phyloP scores from a whole-genome alignment of 2,329 filamentous ascomycete species.

The Penicillium fuscoglaucum region DNA sequence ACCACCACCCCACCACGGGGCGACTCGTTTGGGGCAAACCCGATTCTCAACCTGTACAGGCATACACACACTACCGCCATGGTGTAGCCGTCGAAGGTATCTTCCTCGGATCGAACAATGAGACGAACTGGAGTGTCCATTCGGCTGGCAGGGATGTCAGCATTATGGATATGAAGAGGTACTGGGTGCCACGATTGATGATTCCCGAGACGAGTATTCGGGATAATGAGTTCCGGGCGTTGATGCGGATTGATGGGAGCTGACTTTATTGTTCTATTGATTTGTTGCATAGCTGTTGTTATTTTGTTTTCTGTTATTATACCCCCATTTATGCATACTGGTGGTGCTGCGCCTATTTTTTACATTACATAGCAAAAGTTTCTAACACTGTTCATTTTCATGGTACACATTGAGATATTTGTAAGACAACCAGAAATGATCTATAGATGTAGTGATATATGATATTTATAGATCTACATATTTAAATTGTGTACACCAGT shows the following conservation, averaged over 20 bases:
- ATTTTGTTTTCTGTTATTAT: not conserved
- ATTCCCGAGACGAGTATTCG: not conserved
- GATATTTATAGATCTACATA: too few species aligned
- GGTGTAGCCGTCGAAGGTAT: not conserved
- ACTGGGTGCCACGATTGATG: slow-evolving; percentile 15
- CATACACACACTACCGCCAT: slow-evolving; percentile 6
- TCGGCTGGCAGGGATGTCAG: slow-evolving; percentile 15
- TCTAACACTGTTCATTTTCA: not conserved
- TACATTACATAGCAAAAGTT: not conserved
- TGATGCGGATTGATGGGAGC: slow-evolving; percentile 14
- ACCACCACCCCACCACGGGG: slow-evolving; percentile 7
- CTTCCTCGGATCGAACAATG: slow-evolving; percentile 11
- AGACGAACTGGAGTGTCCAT: slow-evolving; percentile 8
- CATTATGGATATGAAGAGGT: slow-evolving; percentile 5
- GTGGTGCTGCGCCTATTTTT: not conserved
- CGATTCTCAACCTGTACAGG: slow-evolving; percentile 1
- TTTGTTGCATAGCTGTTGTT: not conserved
- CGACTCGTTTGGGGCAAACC: slow-evolving; percentile 16
- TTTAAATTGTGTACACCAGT: too few species aligned
- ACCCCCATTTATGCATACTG: not conserved
- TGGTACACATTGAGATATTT: not conserved
- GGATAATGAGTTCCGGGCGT: slow-evolving; percentile 7
- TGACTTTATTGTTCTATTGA: not conserved
- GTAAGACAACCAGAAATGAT: not conserved
- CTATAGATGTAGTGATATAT: too few species aligned